phyloP scores from a whole-genome alignment of 1,284 basidiomycete genomes.

The Cryptococcus jaspeensis region DNA sequence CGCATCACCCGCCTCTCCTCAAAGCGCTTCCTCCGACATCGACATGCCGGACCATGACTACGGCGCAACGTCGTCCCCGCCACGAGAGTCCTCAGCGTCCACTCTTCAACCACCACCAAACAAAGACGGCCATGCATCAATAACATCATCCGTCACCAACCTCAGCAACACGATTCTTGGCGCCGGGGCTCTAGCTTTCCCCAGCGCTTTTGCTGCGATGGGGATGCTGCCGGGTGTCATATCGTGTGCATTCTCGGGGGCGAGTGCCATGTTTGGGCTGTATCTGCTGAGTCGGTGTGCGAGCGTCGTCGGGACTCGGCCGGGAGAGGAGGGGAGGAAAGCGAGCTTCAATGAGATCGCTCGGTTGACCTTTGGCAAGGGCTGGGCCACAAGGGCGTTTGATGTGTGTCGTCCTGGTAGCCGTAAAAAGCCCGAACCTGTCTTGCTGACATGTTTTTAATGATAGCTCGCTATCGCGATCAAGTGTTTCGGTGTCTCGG shows the following conservation, averaged over 20 bases:
- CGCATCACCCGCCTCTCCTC: neutral
- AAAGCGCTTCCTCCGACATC: neutral
- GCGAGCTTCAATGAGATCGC: conserved; percentile 87
- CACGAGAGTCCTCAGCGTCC: conserved; percentile 5
- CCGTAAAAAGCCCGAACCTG: neutral
- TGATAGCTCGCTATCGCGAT: conserved; percentile 82
- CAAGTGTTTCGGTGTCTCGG: conserved; percentile 95
- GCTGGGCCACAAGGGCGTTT: conserved; percentile 47
- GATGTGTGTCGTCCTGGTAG: conserved; percentile 33
- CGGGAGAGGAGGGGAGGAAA: conserved; percentile 55
- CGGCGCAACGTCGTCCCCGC: conserved; percentile 14
- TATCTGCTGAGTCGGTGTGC: conserved; percentile 88
- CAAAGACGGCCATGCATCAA: conserved; percentile 20
- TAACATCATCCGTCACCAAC: conserved; percentile 55
- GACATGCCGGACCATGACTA: conserved; percentile 18
- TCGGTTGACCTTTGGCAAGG: conserved; percentile 68
- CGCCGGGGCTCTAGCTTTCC: conserved; percentile 62
- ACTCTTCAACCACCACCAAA: neutral
- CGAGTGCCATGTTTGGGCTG: conserved; percentile 77
- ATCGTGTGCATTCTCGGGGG: conserved; percentile 83
- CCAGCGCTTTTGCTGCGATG: conserved; percentile 76
- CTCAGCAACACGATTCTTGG: conserved; percentile 84
- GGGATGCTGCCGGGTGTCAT: conserved; percentile 82
- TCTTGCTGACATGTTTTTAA: conserved; percentile 13
- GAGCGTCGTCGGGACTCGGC: conserved; percentile 58